phyloP scores from a whole-genome alignment of 2,329 filamentous ascomycete genomes.

The Arthroderma uncinatum region DNA sequence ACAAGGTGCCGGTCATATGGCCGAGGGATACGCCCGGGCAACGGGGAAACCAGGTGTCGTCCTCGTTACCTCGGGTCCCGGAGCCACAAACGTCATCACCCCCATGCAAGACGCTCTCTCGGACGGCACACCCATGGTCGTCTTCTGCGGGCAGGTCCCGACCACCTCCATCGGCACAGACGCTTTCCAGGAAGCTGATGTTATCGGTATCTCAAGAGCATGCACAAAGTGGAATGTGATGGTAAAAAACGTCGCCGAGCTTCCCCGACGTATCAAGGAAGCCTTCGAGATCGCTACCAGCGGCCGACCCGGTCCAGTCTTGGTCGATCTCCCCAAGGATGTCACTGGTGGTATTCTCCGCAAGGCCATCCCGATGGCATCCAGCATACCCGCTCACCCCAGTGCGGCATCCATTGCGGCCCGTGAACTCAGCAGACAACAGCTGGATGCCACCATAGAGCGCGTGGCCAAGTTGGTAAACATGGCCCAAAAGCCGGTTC shows the following conservation, averaged over 20 bases:
- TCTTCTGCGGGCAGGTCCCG: conserved; percentile 87
- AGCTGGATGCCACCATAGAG: conserved; percentile 61
- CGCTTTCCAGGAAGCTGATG: conserved; percentile 93
- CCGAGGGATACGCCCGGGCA: conserved; percentile 88
- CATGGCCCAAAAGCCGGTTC: conserved; percentile 80
- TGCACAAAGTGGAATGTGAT: conserved; percentile 99
- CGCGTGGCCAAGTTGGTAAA: conserved; percentile 77
- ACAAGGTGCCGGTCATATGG: conserved; percentile 98
- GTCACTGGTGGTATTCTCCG: conserved; percentile 76
- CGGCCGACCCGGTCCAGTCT: conserved; percentile 82
- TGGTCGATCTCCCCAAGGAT: conserved; percentile 94
- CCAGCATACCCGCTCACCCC: conserved; percentile 62
- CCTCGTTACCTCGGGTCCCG: conserved; percentile 89
- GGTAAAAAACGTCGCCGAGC: conserved; percentile 89
- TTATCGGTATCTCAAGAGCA: conserved; percentile 82
- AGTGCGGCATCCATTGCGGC: conserved; percentile 78
- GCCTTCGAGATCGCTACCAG: conserved; percentile 96
- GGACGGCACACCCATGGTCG: conserved; percentile 90
- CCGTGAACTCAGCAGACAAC: conserved; percentile 57
- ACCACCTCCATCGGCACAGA: conserved; percentile 88
- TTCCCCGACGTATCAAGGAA: conserved; percentile 90
- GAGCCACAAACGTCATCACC: conserved; percentile 91
- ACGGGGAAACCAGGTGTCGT: conserved; percentile 92
- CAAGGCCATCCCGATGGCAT: conserved; percentile 70
- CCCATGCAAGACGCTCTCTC: conserved; percentile 93